phyloP scores from a whole-genome alignment of 805 yeast species.

The Teunomyces stri region DNA sequence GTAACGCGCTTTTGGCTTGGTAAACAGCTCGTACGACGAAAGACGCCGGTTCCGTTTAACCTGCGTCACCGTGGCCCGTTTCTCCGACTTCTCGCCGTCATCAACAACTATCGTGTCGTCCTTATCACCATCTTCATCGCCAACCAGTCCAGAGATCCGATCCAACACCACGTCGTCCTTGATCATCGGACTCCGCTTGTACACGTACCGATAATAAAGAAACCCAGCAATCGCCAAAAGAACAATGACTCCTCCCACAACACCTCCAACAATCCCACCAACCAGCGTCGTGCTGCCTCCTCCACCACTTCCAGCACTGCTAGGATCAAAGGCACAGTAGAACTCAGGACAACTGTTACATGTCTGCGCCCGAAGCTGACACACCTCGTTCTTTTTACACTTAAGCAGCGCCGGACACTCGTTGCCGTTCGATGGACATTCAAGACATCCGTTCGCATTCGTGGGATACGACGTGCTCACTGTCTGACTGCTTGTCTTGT shows the following conservation, averaged over 20 bases:
- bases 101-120: constrained; percentile 8
- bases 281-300: constrained; percentile 13
- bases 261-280: constrained; percentile 72
- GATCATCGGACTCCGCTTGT: constrained; percentile 33
- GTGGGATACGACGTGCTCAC: constrained; percentile 15
- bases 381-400: constrained; percentile 52
- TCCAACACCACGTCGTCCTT: constrained; percentile 23
- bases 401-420: constrained; percentile 43
- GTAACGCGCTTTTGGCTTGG: constrained; percentile 33
- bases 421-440: constrained; percentile 38
- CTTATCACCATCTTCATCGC: constrained; percentile 5
- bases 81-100: constrained; percentile 6
- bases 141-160: neutral
- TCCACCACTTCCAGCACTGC: constrained; percentile 6
- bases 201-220: constrained; percentile 32
- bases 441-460: constrained; percentile 38
- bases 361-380: constrained; percentile 54
- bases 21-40: constrained; percentile 43
- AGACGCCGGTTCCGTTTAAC: constrained; percentile 18
- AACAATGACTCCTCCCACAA: constrained; percentile 55
- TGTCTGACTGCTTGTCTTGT: constrained; percentile 12
- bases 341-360: constrained; percentile 57
- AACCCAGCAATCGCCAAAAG: constrained; percentile 51
- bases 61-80: neutral
- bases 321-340: constrained; percentile 22